Percentiles rank a stretch among this genome's conserved stretches.
These are phyloP conservation scores for Tolypocladium sp. DNA, from an alignment of 2,329 filamentous ascomycete species.

Conservation along the genomic window DNA sequence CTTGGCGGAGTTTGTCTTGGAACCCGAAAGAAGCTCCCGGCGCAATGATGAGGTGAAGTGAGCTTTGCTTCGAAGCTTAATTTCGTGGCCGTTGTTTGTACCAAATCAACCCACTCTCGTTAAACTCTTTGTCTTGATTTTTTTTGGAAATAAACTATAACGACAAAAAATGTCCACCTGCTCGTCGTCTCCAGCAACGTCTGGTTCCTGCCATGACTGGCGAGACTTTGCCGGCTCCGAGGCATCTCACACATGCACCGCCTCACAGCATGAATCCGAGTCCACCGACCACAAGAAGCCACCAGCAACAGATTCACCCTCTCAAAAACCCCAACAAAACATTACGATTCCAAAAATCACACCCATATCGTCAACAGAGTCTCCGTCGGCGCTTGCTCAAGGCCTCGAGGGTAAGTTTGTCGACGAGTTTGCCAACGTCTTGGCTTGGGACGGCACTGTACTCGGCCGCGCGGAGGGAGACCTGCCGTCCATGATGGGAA, in stretches of 20 bases:
- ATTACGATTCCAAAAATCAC: constrained; percentile 31
- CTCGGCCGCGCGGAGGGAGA: constrained; percentile 44
- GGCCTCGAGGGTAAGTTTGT: constrained; percentile 38
- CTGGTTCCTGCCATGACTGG: not conserved
- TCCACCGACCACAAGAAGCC: not conserved
- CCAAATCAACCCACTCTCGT: too few relatives aligned
- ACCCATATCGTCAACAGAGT: constrained; percentile 24
- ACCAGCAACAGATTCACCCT: not conserved
- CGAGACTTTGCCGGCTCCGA: not conserved
- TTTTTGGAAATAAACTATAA: not conserved
- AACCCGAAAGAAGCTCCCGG: too few relatives aligned
- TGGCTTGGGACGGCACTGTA: constrained; percentile 39
- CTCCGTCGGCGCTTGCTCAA: constrained; percentile 23
- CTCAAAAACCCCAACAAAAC: not conserved
- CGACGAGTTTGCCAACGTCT: constrained; percentile 45
- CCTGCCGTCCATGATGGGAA: constrained; percentile 44
- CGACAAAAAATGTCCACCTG: not conserved
- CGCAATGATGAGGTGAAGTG: too few relatives aligned
- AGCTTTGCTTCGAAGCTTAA: too few relatives aligned
- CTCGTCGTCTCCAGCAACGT: not conserved
- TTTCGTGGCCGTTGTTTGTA: too few relatives aligned
- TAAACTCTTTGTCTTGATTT: too few relatives aligned
- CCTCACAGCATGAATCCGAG: not conserved
- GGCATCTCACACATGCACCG: not conserved
- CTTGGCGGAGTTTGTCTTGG: too few relatives aligned